These are phyloP conservation scores for Bryoerythrophyllum caledonicum DNA, from an alignment of 225 moss, liverwort and hornwort genomes.

Conservation along the genomic window DNA sequence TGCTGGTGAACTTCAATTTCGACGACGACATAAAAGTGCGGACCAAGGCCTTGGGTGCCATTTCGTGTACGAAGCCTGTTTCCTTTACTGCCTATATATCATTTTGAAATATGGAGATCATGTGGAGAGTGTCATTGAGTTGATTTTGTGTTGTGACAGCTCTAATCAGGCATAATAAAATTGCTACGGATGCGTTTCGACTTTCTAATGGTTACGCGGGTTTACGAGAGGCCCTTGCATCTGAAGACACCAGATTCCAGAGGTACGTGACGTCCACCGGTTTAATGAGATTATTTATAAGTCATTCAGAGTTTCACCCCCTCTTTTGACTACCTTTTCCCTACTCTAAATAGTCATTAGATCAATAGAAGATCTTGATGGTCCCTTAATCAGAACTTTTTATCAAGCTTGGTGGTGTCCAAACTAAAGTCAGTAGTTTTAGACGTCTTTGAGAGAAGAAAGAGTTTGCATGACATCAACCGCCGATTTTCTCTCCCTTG, in stretches of 20 bases:
- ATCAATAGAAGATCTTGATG: too few relatives aligned
- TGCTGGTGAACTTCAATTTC: constrained; percentile 71
- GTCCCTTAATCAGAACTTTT: too few relatives aligned
- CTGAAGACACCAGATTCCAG: constrained; percentile 68
- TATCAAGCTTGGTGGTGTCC: too few relatives aligned
- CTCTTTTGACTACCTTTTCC: too few relatives aligned
- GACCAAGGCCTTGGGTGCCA: constrained; percentile 89
- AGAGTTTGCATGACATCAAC: too few relatives aligned
- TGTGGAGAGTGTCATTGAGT: background rate
- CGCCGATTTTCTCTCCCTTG: too few relatives aligned
- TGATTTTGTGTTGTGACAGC: constrained; percentile 45
- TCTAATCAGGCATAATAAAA: constrained; percentile 83
- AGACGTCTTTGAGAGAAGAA: too few relatives aligned
- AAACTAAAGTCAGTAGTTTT: too few relatives aligned
- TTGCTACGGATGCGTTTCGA: constrained; percentile 76
- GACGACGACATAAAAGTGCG: constrained; percentile 76
- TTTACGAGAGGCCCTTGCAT: constrained; percentile 77
- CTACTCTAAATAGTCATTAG: too few relatives aligned
- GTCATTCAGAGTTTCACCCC: too few relatives aligned
- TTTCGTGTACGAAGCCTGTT: constrained; percentile 63
- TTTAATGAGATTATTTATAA: background rate
- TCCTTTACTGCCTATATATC: background rate
- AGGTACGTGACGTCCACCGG: constrained; percentile 41
- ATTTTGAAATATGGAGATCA: background rate
- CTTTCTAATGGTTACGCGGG: constrained; percentile 88